A percentile compares a stretch with the other conserved stretches of the same genome.
These are phyloP conservation scores for Fusarium aywerte DNA, from an alignment of 2,329 filamentous ascomycete species.

Conservation along the genomic window DNA sequence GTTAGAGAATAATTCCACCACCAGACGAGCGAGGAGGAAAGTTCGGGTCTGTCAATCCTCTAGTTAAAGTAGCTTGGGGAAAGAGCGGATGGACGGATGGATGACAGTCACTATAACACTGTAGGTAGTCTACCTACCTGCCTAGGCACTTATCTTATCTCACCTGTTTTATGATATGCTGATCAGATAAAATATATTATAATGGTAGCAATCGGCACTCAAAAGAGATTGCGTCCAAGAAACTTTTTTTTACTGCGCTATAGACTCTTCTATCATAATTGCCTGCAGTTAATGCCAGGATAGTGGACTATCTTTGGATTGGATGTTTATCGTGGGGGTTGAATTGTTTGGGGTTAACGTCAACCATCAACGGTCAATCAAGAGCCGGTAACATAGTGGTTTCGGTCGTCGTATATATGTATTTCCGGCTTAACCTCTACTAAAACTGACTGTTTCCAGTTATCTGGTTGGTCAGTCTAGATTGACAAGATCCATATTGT, in stretches of 20 bases:
- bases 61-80: neutral
- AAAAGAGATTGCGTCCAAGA: neutral
- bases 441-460: neutral
- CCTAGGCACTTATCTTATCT: constrained; percentile 10
- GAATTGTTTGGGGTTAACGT: constrained; percentile 24
- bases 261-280: constrained; percentile 11
- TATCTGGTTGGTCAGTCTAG: neutral
- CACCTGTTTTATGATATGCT: neutral
- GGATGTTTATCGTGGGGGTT: constrained; percentile 34
- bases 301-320: constrained; percentile 13
- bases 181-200: neutral
- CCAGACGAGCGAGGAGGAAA: constrained; percentile 30
- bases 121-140: too few species aligned
- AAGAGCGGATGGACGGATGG: neutral
- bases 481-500: neutral
- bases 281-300: constrained; percentile 14
- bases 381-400: constrained; percentile 11
- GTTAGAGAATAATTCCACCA: constrained; percentile 48
- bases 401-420: constrained; percentile 10
- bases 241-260: neutral
- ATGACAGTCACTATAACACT: too few species aligned
- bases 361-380: neutral
- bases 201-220: neutral
- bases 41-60: neutral
- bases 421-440: constrained; percentile 13